Evolutionary conservation across 495 filamentous ascomycete genomes (phyloP).

Genomic region (Penicillium soppii): DNA sequence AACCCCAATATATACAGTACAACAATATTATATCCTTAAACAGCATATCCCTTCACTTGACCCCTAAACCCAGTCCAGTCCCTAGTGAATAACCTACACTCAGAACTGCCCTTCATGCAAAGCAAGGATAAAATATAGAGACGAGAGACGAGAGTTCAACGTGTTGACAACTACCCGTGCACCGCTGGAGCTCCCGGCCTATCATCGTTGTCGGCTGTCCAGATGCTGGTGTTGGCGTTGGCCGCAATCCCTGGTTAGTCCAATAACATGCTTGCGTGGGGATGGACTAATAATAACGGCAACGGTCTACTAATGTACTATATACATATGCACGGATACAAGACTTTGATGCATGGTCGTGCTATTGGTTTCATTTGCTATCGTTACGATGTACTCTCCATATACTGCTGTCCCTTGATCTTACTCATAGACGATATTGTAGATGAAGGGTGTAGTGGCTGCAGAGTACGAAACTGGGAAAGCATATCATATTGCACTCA

Average conservation of each 20-base stretch:
- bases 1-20: too few species aligned
- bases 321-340: too few species aligned
- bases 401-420: background rate
- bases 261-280: background rate
- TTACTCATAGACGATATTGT: background rate
- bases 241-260: background rate
- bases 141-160: too few species aligned
- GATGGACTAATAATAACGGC: background rate
- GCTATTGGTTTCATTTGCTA: background rate
- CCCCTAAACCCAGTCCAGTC: too few species aligned
- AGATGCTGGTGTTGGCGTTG: background rate
- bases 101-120: too few species aligned
- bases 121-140: too few species aligned
- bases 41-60: too few species aligned
- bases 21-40: too few species aligned
- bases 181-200: conserved; percentile 1
- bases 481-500: background rate
- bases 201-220: conserved; percentile 7
- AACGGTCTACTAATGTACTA: background rate
- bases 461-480: background rate
- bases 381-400: too few species aligned
- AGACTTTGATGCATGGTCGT: too few species aligned
- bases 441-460: background rate
- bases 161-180: conserved; percentile 3
- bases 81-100: too few species aligned